phyloP scores from a whole-genome alignment of 2,329 filamentous ascomycete genomes.

The Calonectria hawksworthii region DNA sequence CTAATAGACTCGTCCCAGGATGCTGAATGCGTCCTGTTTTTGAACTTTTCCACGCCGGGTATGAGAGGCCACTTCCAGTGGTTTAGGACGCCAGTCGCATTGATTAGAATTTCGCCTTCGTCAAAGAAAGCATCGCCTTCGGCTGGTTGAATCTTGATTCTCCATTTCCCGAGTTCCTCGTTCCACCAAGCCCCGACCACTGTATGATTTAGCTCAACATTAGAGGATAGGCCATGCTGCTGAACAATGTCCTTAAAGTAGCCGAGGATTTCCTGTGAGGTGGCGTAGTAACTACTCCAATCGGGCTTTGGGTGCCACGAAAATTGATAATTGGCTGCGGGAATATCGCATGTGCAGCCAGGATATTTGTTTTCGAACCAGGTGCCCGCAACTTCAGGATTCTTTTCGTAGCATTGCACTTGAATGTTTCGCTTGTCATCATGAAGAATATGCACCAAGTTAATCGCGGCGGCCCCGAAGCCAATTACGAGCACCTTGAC shows the following conservation, averaged over 20 bases:
- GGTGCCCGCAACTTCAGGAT: background rate
- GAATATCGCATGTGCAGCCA: conserved; percentile 15
- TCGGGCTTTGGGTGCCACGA: conserved; percentile 1
- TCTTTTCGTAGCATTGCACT: conserved; percentile 13
- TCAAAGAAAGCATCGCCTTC: conserved; percentile 4
- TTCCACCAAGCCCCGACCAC: conserved; percentile 4
- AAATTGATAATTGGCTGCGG: background rate
- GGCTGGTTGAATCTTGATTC: background rate
- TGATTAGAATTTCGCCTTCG: conserved; percentile 40
- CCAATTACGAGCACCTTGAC: background rate
- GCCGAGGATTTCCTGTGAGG: background rate
- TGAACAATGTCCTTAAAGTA: conserved; percentile 2
- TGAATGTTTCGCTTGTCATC: background rate
- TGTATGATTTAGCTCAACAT: background rate
- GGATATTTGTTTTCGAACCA: conserved; percentile 18
- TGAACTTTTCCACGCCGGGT: conserved; percentile 62
- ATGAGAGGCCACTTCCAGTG: conserved; percentile 61
- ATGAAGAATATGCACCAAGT: background rate
- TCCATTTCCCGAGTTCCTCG: background rate
- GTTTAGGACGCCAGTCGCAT: conserved; percentile 34
- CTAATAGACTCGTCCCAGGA: conserved; percentile 16
- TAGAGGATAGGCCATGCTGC: background rate
- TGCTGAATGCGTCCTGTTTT: conserved; percentile 65
- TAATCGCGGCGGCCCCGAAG: background rate
- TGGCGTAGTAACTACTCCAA: conserved; percentile 1